phyloP scores from a whole-genome alignment of 2,329 filamentous ascomycete species.

The Fusarium mexicanum region DNA sequence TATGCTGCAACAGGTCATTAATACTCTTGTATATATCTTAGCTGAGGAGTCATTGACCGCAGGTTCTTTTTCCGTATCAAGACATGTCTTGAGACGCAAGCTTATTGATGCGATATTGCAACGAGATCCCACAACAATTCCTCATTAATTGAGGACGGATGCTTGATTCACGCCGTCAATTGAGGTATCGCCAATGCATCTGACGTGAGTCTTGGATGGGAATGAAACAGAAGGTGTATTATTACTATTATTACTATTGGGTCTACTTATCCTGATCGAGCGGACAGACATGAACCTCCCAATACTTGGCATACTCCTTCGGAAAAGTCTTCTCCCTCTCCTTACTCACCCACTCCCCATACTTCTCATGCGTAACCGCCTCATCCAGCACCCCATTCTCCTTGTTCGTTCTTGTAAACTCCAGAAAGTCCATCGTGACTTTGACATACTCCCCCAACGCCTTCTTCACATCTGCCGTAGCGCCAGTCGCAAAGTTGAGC shows the following conservation, averaged over 20 bases:
- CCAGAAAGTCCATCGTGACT: conserved; percentile 66
- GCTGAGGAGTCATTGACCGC: background rate
- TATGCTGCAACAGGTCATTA: background rate
- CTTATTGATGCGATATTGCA: background rate
- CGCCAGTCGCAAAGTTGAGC: conserved; percentile 69
- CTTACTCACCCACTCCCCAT: conserved; percentile 53
- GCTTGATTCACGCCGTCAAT: too few relatives aligned
- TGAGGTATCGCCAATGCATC: too few relatives aligned
- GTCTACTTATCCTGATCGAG: conserved; percentile 10
- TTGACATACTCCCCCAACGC: conserved; percentile 70
- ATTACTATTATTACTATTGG: conserved; percentile 12
- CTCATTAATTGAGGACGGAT: background rate
- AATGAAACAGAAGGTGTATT: background rate
- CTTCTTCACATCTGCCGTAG: conserved; percentile 64
- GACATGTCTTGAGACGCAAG: background rate
- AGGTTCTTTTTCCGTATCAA: background rate
- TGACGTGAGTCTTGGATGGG: too few relatives aligned
- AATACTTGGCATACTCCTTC: conserved; percentile 49
- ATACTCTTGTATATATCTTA: conserved; percentile 25
- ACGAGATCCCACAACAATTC: too few relatives aligned
- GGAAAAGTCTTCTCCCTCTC: conserved; percentile 47
- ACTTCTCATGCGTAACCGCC: conserved; percentile 55
- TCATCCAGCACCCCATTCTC: conserved; percentile 60
- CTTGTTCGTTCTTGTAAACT: conserved; percentile 55
- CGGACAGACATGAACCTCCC: conserved; percentile 56